Evolutionary conservation across 164 flowering plant species (phyloP).

Genomic region (Magnolia officinalis): DNA sequence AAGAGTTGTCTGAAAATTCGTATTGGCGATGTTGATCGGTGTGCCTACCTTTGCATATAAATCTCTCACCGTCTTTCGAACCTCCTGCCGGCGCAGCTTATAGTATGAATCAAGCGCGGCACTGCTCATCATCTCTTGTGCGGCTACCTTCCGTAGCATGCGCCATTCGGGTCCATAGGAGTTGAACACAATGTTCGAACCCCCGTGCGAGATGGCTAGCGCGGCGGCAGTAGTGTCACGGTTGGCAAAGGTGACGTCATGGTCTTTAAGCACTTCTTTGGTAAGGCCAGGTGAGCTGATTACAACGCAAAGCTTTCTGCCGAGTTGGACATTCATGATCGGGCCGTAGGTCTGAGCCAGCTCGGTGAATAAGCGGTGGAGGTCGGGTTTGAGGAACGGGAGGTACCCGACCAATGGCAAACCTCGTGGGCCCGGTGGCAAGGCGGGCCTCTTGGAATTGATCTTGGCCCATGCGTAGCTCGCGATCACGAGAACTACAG

Average conservation of each 20-base stretch:
- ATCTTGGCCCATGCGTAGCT: neutral
- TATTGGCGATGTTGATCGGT: constrained; percentile 38
- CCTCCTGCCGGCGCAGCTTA: constrained; percentile 28
- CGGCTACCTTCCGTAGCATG: constrained; percentile 26
- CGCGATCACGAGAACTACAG: neutral
- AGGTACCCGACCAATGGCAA: constrained; percentile 47
- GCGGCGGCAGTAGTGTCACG: constrained; percentile 16
- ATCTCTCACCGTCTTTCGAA: constrained; percentile 17
- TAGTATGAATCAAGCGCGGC: constrained; percentile 31
- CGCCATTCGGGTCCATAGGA: constrained; percentile 29
- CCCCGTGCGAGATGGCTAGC: constrained; percentile 14
- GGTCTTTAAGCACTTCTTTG: constrained; percentile 20
- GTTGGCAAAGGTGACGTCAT: constrained; percentile 28
- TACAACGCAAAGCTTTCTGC: constrained; percentile 21
- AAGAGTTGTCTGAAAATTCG: constrained; percentile 32
- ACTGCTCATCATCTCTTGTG: constrained; percentile 28
- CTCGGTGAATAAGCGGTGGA: constrained; percentile 4
- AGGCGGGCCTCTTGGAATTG: neutral
- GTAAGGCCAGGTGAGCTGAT: constrained; percentile 19
- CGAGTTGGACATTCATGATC: constrained; percentile 22
- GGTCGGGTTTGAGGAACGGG: constrained; percentile 33
- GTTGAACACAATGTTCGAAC: constrained; percentile 19
- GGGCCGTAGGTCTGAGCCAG: constrained; percentile 21
- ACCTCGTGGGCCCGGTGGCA: constrained; percentile 47
- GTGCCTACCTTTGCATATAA: constrained; percentile 19